These are phyloP conservation scores for Aegilops sharonensis DNA, from an alignment of 176 grass and related monocot species.

Conservation along the genomic window DNA sequence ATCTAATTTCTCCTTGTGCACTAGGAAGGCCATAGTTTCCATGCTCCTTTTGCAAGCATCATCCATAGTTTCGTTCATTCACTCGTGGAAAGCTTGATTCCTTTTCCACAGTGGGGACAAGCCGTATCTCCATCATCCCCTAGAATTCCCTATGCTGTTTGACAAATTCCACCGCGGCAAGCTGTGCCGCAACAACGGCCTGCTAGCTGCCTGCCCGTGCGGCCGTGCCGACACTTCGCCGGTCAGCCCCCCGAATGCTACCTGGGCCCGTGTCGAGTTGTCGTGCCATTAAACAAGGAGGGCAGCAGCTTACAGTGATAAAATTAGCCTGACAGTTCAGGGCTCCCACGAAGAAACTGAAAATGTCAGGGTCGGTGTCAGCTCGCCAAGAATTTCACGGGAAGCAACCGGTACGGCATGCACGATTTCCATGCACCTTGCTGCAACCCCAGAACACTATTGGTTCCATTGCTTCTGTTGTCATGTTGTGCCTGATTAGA, in stretches of 20 bases:
- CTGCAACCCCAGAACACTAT: conserved; percentile 11
- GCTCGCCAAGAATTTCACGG: neutral
- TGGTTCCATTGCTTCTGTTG: neutral
- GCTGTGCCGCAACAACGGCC: no score
- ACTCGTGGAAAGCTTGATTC: neutral
- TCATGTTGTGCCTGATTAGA: neutral
- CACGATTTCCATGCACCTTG: conserved; percentile 4
- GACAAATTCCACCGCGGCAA: neutral
- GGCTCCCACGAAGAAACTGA: no score
- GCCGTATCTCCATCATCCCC: no score
- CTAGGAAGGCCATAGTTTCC: neutral
- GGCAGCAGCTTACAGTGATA: no score
- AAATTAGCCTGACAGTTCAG: neutral
- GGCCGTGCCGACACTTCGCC: neutral
- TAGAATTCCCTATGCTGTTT: neutral
- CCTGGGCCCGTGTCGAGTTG: no score
- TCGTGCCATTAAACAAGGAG: no score
- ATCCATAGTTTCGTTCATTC: no score
- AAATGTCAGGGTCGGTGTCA: neutral
- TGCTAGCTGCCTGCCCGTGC: no score
- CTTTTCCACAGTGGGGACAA: no score
- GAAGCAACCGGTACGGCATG: conserved; percentile 30
- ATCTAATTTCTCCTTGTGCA: neutral
- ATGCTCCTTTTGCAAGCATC: neutral
- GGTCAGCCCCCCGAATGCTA: no score